Conservation (phyloP, 164 flowering plant genomes). For the Warburgia ugandensis region DNA sequence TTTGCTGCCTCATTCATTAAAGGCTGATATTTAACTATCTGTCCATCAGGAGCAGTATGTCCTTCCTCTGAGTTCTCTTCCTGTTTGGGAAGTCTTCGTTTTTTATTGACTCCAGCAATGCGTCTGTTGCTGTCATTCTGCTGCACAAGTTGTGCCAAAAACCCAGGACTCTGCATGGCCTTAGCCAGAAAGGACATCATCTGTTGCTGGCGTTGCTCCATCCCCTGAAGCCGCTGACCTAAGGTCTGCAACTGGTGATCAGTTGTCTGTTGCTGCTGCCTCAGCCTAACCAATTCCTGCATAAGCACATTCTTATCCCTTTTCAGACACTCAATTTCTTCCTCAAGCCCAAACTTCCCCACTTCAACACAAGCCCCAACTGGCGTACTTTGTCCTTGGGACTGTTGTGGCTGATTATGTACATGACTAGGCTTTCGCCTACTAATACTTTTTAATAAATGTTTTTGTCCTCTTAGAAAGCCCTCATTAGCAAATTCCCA, state of each 20-base stretch:
- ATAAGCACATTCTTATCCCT: constrained; percentile 93
- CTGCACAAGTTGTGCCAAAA: constrained; percentile 83
- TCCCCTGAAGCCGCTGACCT: constrained; percentile 87
- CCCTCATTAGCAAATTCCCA: constrained; percentile 99
- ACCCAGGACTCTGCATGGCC: constrained; percentile 89
- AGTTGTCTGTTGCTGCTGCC: constrained; percentile 92
- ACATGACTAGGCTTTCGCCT: constrained; percentile 69
- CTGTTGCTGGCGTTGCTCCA: constrained; percentile 96
- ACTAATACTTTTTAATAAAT: constrained; percentile 57
- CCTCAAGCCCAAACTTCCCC: constrained; percentile 95
- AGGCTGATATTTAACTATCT: constrained; percentile 84
- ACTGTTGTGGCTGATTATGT: constrained; percentile 46
- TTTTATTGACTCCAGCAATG: constrained; percentile 65
- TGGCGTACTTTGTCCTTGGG: constrained; percentile 57
- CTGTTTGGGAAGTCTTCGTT: constrained; percentile 67
- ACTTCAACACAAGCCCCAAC: constrained; percentile 93
- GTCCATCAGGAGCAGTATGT: constrained; percentile 48
- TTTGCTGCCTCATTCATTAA: constrained; percentile 64
- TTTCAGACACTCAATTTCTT: constrained; percentile 90
- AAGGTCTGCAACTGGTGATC: constrained; percentile 78
- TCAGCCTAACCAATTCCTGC: constrained; percentile 90
- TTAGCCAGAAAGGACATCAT: constrained; percentile 98
- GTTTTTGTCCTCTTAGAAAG: constrained; percentile 81
- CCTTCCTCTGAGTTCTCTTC: constrained; percentile 36
- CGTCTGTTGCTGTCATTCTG: constrained; percentile 65